Conservation (phyloP, 1,284 basidiomycete genomes). For the Stygiomarasmius scandens region DNA sequence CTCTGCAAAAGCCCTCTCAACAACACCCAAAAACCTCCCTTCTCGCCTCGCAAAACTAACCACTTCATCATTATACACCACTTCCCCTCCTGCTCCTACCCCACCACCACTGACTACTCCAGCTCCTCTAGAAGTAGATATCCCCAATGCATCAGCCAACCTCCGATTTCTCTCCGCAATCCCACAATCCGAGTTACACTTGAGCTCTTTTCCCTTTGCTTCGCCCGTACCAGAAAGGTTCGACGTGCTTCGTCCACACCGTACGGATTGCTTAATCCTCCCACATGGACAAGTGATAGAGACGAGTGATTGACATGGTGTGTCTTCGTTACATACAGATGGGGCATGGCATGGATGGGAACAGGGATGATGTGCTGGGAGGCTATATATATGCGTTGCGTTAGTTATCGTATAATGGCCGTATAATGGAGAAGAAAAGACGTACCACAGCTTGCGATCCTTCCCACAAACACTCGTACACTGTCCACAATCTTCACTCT, state of each 20-base stretch:
- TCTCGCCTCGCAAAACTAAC: constrained; percentile 63
- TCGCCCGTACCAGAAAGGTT: constrained; percentile 44
- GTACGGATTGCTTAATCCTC: constrained; percentile 68
- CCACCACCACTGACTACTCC: not conserved
- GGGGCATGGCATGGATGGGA: constrained; percentile 84
- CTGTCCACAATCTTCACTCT: constrained; percentile 62
- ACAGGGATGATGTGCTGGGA: constrained; percentile 72
- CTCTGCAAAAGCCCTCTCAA: constrained; percentile 82
- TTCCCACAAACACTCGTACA: constrained; percentile 84
- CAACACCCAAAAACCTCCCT: constrained; percentile 65
- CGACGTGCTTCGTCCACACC: constrained; percentile 57
- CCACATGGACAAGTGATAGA: constrained; percentile 81
- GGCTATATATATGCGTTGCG: constrained; percentile 33
- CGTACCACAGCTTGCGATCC: constrained; percentile 77
- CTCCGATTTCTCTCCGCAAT: constrained; percentile 84
- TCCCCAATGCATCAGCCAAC: constrained; percentile 87
- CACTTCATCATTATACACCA: constrained; percentile 66
- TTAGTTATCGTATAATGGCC: not conserved
- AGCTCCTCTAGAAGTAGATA: constrained; percentile 42
- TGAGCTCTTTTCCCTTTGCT: constrained; percentile 46
- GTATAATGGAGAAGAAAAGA: constrained; percentile 12
- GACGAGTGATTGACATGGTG: constrained; percentile 71
- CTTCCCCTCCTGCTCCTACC: constrained; percentile 33
- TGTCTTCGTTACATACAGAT: constrained; percentile 75
- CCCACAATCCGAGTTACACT: constrained; percentile 81